These are phyloP conservation scores for Pichia thaimueangensis DNA, from an alignment of 805 yeast genomes.

Conservation along the genomic window DNA sequence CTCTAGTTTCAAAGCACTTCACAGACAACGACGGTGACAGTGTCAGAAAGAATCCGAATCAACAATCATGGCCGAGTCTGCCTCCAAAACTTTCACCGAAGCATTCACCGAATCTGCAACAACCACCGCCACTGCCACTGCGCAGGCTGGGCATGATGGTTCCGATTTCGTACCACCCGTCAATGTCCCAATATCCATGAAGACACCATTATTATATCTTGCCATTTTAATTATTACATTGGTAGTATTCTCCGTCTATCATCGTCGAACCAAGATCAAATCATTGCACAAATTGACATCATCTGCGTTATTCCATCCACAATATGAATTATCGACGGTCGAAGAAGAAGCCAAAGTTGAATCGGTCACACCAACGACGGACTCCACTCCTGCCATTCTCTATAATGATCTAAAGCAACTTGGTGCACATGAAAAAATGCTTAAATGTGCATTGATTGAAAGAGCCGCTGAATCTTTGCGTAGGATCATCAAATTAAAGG, in stretches of 20 bases:
- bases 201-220: constrained; percentile 73
- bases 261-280: constrained; percentile 34
- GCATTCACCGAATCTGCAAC: constrained; percentile 3
- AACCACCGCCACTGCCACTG: constrained; percentile 3
- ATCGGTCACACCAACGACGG: constrained; percentile 10
- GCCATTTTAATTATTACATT: constrained; percentile 61
- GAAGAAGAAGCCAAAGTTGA: neutral
- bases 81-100: neutral
- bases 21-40: too few species aligned
- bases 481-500: constrained; percentile 76
- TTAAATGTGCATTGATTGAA: constrained; percentile 44
- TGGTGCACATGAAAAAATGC: constrained; percentile 59
- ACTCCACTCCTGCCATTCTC: constrained; percentile 14
- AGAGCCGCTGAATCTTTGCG: constrained; percentile 82
- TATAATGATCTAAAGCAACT: constrained; percentile 31
- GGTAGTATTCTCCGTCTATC: constrained; percentile 59
- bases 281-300: constrained; percentile 10
- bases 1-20: too few species aligned
- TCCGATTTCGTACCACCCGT: constrained; percentile 2
- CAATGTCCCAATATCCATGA: constrained; percentile 40
- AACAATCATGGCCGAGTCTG: neutral
- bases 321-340: constrained; percentile 5
- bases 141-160: constrained; percentile 6
- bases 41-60: too few species aligned
- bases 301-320: constrained; percentile 11